Percentiles rank a stretch among this genome's conserved stretches.
Conservation (phyloP, 1,284 basidiomycete species). For the Anthracocystis panici-leucophaei region DNA sequence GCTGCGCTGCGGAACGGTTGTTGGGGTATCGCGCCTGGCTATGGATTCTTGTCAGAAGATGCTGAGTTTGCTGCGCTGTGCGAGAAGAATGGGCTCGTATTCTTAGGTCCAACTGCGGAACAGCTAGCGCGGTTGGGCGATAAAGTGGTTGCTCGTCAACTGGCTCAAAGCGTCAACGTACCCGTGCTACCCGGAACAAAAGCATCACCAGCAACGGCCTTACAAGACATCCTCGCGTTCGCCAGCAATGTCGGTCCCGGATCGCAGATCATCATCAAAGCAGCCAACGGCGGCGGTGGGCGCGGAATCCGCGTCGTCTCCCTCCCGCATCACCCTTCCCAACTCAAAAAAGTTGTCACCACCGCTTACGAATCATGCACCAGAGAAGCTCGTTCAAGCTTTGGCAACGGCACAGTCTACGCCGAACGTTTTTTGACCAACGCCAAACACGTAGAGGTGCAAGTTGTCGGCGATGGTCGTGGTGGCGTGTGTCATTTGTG, state of each 20-base stretch:
- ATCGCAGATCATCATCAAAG: constrained; percentile 42
- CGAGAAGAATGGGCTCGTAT: constrained; percentile 18
- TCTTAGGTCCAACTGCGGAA: constrained; percentile 21
- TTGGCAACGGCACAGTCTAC: constrained; percentile 42
- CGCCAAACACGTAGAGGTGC: constrained; percentile 51
- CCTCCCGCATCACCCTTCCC: neutral
- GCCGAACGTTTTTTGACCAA: constrained; percentile 41
- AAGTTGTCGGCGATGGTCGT: constrained; percentile 43
- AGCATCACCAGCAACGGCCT: neutral
- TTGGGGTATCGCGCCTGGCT: constrained; percentile 66
- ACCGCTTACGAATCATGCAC: constrained; percentile 36
- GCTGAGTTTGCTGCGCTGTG: constrained; percentile 34
- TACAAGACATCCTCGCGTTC: constrained; percentile 31
- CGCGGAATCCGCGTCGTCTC: constrained; percentile 41
- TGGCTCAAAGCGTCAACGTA: constrained; percentile 15
- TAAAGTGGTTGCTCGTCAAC: constrained; percentile 26
- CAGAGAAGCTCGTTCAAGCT: constrained; percentile 32
- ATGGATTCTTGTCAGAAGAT: constrained; percentile 44
- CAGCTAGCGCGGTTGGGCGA: constrained; percentile 33
- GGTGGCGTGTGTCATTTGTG: constrained; percentile 40
- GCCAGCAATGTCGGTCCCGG: constrained; percentile 1
- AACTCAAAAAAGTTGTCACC: neutral
- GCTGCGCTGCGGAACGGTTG: constrained; percentile 73
- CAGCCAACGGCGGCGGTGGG: constrained; percentile 49
- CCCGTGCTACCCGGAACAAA: constrained; percentile 32